These are phyloP conservation scores for Fusarium lateritium DNA, from an alignment of 2,329 filamentous ascomycete species.

Conservation along the genomic window DNA sequence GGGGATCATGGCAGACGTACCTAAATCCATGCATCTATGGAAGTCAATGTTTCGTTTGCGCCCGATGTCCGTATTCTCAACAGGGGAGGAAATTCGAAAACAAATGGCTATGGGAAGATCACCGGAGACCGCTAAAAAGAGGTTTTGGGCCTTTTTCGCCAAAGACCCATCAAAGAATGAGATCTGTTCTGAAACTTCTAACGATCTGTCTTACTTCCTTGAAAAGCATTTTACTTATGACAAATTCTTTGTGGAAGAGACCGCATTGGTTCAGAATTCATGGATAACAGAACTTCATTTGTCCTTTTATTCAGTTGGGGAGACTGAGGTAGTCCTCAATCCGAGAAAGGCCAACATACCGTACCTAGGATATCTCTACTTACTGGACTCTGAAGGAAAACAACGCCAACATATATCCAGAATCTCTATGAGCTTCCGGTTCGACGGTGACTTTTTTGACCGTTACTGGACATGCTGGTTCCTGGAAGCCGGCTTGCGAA, in stretches of 20 bases:
- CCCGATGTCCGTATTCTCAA: background rate
- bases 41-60: rapidly evolving
- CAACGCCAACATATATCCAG: too few species aligned
- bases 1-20: background rate
- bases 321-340: too few species aligned
- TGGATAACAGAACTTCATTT: slow-evolving; percentile 9
- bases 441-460: background rate
- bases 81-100: rapidly evolving
- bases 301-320: background rate
- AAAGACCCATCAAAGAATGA: background rate
- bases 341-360: too few species aligned
- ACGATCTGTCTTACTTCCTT: background rate
- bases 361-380: too few species aligned
- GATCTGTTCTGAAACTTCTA: background rate
- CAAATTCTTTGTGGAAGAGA: background rate
- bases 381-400: too few species aligned
- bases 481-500: too few species aligned
- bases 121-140: background rate
- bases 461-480: background rate
- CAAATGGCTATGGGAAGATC: background rate
- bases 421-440: background rate
- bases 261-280: background rate
- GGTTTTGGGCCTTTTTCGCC: background rate
- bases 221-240: background rate
- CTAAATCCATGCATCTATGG: background rate